Conservation (phyloP, 106 monocot genomes). For the Triglochin maritima region DNA sequence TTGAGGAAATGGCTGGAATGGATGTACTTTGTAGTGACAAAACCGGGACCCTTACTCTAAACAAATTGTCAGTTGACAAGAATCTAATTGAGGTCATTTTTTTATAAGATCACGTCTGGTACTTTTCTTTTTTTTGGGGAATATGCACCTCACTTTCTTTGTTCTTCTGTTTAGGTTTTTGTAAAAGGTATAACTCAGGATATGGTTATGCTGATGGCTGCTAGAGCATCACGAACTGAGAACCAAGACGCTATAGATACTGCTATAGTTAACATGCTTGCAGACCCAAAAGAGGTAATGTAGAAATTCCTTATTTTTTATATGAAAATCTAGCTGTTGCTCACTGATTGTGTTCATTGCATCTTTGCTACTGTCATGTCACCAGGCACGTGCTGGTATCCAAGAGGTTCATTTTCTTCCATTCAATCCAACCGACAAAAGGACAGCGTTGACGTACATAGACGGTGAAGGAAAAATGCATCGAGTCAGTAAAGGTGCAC, state of each 20-base stretch:
- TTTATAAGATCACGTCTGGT: not conserved
- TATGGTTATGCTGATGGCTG: slow-evolving; percentile 89
- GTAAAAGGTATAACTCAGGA: slow-evolving; percentile 64
- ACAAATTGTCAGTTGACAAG: slow-evolving; percentile 71
- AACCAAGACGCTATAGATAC: slow-evolving; percentile 98
- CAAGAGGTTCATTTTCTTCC: slow-evolving; percentile 36
- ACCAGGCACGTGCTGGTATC: slow-evolving; percentile 22
- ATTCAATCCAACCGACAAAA: slow-evolving; percentile 31
- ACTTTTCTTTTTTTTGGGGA: not conserved
- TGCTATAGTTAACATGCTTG: slow-evolving; percentile 95
- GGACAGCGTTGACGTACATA: slow-evolving; percentile 25
- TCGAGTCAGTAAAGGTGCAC: slow-evolving; percentile 32
- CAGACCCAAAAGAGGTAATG: slow-evolving; percentile 82
- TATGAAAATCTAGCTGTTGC: not conserved
- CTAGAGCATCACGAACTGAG: slow-evolving; percentile 84
- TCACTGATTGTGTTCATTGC: slow-evolving; percentile 24
- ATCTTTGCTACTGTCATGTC: slow-evolving; percentile 4
- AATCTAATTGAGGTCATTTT: slow-evolving; percentile 54
- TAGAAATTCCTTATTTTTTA: not conserved
- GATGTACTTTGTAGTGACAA: slow-evolving; percentile 95
- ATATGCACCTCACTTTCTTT: not conserved
- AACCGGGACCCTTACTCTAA: slow-evolving; percentile 80
- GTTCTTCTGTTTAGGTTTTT: slow-evolving; percentile 42
- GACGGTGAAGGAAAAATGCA: slow-evolving; percentile 23
- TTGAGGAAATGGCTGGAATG: slow-evolving; percentile 97